Evolutionary conservation across 2,329 filamentous ascomycete species (phyloP), one percentile per base, ranked within the genome.

Genomic region (Neofusicoccum kwambonambiense): DNA sequence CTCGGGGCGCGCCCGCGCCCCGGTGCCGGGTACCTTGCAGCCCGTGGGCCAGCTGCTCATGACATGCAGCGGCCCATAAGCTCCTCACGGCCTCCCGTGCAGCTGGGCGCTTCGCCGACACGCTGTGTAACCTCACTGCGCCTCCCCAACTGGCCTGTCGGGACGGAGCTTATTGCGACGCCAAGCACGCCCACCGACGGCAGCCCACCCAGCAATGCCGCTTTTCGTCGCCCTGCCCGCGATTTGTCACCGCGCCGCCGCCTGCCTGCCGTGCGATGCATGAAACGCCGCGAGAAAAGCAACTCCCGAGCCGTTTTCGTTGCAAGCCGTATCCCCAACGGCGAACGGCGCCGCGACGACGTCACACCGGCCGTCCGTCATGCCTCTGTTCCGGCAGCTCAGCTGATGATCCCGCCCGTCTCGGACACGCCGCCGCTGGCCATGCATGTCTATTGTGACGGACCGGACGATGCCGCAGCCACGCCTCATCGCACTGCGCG

Each of bases 11-110:
- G 52, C 19, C 37, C 51, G 17, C 11, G 34, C 9, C 37, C 52
- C 58, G 17, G 49, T 42, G 58, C 60, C 60, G 61, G 61, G 61
- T 64, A 64, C 61, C 61, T 64, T 56, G 50, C 61, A 64, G 61
- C 37, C 22, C 41, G 27, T 27, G 57, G 45, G 27, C 60, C 27
- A 44, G 39, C 39, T 37, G 34, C 39, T 31, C 35, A 62, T 63
- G 60, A 63, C 49, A 63, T 63, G 60, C 60, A 62, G 58, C 58
- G 58, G 45, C 44, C 35, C 58, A 63, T 54, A 34, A 27, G 34
- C 61, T 63, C 60, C 22, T 56, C 50, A 37, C 50, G 19, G 50
- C 50, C 35, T 56, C 49, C 49, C 61, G 49, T 64, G 61, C 61
- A 64, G 61, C 61, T 64, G 61, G 47, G 50, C 49, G 61, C 61